These are phyloP conservation scores for Cladosporium colombiae DNA, from an alignment of 2,329 filamentous ascomycete genomes.

Conservation along the genomic window DNA sequence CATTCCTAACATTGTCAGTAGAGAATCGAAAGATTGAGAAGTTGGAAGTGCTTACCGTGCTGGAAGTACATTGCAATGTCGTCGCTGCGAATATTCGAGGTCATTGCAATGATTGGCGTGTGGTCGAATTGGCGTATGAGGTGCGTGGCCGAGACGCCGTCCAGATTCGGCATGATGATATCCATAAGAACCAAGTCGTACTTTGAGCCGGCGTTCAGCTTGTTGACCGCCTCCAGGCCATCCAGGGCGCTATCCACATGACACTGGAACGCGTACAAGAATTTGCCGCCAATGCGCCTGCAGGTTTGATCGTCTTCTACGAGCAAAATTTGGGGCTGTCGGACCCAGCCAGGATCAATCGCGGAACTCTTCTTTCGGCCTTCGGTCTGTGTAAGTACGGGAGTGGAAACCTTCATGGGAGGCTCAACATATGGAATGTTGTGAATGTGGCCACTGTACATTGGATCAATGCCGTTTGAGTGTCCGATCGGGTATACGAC, in stretches of 20 bases:
- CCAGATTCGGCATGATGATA: conserved; percentile 93
- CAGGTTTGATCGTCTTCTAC: conserved; percentile 80
- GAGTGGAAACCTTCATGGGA: conserved; percentile 59
- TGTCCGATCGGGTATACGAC: conserved; percentile 90
- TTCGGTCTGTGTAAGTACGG: conserved; percentile 39
- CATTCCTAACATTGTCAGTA: conserved; percentile 66
- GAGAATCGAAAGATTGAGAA: not conserved
- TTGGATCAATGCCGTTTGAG: conserved; percentile 89
- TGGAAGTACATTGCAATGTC: conserved; percentile 97
- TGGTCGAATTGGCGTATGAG: conserved; percentile 86
- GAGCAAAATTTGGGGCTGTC: conserved; percentile 76
- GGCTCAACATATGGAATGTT: conserved; percentile 87
- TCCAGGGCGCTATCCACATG: conserved; percentile 70
- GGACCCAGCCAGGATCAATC: conserved; percentile 65
- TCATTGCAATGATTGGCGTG: conserved; percentile 95
- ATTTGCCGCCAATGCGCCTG: conserved; percentile 66
- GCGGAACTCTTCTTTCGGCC: conserved; percentile 62
- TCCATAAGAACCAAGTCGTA: conserved; percentile 62
- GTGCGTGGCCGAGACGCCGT: conserved; percentile 91
- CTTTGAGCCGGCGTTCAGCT: conserved; percentile 67
- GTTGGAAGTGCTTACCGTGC: conserved; percentile 66
- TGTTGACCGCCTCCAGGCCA: conserved; percentile 87
- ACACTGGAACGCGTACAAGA: conserved; percentile 65
- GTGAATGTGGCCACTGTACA: conserved; percentile 90
- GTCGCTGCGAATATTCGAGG: conserved; percentile 93